These are phyloP conservation scores for Acer negundo DNA, from an alignment of 345 rosid genomes.

Conservation along the genomic window DNA sequence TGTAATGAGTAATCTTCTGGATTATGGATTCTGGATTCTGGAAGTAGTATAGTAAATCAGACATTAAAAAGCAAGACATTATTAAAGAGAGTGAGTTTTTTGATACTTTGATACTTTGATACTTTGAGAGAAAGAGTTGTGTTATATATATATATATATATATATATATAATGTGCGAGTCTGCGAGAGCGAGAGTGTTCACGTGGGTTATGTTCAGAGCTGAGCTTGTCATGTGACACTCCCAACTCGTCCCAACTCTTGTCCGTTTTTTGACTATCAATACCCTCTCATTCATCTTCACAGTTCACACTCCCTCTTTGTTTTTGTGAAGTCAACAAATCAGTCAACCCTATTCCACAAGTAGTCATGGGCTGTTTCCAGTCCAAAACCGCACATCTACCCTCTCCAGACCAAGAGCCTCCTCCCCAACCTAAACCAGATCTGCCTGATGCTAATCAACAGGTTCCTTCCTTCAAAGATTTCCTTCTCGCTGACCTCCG, in stretches of 20 bases:
- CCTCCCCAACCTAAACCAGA: constrained; percentile 58
- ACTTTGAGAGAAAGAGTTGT: neutral
- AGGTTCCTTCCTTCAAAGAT: constrained; percentile 65
- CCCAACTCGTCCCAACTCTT: neutral
- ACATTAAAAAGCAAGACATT: neutral
- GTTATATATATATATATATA: neutral
- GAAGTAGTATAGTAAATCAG: too few relatives aligned
- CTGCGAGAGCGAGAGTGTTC: neutral
- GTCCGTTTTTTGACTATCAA: neutral
- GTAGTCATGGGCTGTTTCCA: constrained; percentile 84
- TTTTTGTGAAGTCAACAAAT: neutral
- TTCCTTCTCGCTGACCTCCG: constrained; percentile 68
- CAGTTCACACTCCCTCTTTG: neutral
- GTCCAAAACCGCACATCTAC: constrained; percentile 73
- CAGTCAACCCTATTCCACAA: neutral
- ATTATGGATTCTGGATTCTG: neutral
- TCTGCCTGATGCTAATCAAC: constrained; percentile 53
- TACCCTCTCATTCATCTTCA: neutral
- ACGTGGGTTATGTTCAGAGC: constrained; percentile 34
- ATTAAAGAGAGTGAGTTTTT: neutral
- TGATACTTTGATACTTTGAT: neutral
- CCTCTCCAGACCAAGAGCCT: constrained; percentile 69
- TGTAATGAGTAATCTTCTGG: neutral
- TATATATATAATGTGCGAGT: neutral
- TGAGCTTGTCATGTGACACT: constrained; percentile 33